Conservation (phyloP, 768 basidiomycete genomes). For the Tylopilus sp. region DNA sequence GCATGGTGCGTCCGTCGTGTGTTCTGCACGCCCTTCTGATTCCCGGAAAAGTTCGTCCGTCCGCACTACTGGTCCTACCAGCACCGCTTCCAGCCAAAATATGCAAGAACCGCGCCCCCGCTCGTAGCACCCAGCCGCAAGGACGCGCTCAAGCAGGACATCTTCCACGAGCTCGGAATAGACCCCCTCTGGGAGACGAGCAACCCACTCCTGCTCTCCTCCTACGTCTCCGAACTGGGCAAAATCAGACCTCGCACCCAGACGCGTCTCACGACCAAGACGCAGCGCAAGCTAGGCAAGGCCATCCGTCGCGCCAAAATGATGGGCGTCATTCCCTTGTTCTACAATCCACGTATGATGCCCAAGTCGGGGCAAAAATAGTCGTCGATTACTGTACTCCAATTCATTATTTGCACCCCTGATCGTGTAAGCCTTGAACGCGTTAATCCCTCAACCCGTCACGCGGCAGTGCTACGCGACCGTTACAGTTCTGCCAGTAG, state of each 20-base stretch:
- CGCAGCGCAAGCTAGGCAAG: constrained; percentile 75
- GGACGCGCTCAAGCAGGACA: constrained; percentile 56
- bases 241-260: constrained; percentile 69
- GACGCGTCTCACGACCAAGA: constrained; percentile 74
- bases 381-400: neutral
- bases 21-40: neutral
- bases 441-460: neutral
- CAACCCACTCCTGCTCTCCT: constrained; percentile 55
- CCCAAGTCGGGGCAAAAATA: constrained; percentile 16
- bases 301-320: constrained; percentile 85
- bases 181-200: constrained; percentile 70
- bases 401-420: constrained; percentile 4
- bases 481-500: constrained; percentile 82
- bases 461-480: neutral
- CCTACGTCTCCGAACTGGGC: constrained; percentile 71
- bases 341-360: constrained; percentile 30
- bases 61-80: constrained; percentile 44
- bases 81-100: constrained; percentile 30
- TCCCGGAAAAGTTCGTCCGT: constrained; percentile 39
- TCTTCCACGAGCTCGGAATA: constrained; percentile 67
- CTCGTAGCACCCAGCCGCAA: constrained; percentile 54
- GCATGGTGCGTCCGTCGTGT: constrained; percentile 14
- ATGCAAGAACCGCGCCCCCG: constrained; percentile 28
- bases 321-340: constrained; percentile 80
- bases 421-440: neutral